Evolutionary conservation across 805 yeast species (phyloP).

Genomic region (Teunomyces lycoperdinae): DNA sequence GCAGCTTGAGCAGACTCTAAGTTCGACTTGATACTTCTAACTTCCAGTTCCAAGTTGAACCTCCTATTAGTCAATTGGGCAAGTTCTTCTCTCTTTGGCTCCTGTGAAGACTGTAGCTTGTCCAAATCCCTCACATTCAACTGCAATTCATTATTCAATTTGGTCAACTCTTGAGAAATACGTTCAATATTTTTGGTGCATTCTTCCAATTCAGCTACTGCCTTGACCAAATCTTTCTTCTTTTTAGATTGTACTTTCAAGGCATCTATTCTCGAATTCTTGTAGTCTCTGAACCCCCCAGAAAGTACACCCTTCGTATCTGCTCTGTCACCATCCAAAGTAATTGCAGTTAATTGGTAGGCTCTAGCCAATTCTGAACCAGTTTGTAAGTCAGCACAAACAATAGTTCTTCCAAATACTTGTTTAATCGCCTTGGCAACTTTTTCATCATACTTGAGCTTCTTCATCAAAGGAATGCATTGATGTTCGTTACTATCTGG

Average conservation of each 20-base stretch:
- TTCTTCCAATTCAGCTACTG: constrained; percentile 36
- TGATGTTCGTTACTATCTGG: constrained; percentile 59
- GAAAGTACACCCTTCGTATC: constrained; percentile 80
- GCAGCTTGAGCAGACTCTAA: constrained; percentile 31
- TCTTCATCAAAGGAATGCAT: constrained; percentile 74
- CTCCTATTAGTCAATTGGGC: constrained; percentile 41
- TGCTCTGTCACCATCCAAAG: constrained; percentile 89
- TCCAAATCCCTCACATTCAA: constrained; percentile 41
- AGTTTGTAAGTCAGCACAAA: constrained; percentile 63
- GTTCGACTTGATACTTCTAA: constrained; percentile 32
- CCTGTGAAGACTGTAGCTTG: constrained; percentile 36
- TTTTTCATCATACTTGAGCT: constrained; percentile 56
- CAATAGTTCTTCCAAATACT: constrained; percentile 78
- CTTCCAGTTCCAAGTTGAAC: constrained; percentile 43
- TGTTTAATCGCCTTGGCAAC: constrained; percentile 70
- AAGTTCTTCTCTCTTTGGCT: constrained; percentile 42
- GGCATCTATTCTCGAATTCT: constrained; percentile 66
- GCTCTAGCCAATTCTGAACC: constrained; percentile 67
- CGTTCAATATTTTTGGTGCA: constrained; percentile 36
- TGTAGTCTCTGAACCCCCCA: constrained; percentile 82
- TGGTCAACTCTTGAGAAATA: constrained; percentile 53
- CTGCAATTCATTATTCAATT: constrained; percentile 44
- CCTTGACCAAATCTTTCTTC: constrained; percentile 43
- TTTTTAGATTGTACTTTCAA: constrained; percentile 56
- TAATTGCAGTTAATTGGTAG: constrained; percentile 69